Conservation (phyloP, 1,284 basidiomycete genomes). For the Abortiporus biennis region DNA sequence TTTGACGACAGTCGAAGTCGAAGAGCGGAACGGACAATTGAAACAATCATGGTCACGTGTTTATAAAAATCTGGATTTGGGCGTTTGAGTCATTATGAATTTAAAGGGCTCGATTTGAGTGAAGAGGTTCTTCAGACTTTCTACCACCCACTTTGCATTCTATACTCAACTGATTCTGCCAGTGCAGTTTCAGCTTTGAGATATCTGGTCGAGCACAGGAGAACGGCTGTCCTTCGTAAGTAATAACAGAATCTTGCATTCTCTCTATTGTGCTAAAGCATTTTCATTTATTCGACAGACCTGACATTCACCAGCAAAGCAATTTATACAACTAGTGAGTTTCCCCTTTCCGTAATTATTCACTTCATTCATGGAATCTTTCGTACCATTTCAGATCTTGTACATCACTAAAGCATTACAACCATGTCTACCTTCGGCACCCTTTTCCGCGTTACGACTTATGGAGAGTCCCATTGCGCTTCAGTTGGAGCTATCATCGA, state of each 20-base stretch:
- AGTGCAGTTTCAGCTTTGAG: not conserved
- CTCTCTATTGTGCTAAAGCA: not conserved
- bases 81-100: no score
- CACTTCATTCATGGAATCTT: not conserved
- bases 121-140: no score
- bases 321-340: not conserved
- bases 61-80: no score
- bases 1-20: no score
- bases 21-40: no score
- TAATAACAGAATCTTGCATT: not conserved
- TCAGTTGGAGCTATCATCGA: conserved; percentile 98
- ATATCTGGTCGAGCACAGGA: conserved; percentile 1
- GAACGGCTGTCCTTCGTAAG: conserved; percentile 10
- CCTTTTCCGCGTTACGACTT: conserved; percentile 93
- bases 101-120: no score
- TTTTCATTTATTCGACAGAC: not conserved
- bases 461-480: conserved; percentile 96
- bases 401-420: not conserved
- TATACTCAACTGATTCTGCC: no score
- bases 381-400: not conserved
- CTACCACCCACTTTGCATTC: no score
- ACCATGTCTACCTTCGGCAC: conserved; percentile 91
- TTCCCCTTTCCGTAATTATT: not conserved
- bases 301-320: not conserved
- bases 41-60: no score